Evolutionary conservation across 352 stramenopile species (phyloP).

Genomic region (Peronospora belbahrii): DNA sequence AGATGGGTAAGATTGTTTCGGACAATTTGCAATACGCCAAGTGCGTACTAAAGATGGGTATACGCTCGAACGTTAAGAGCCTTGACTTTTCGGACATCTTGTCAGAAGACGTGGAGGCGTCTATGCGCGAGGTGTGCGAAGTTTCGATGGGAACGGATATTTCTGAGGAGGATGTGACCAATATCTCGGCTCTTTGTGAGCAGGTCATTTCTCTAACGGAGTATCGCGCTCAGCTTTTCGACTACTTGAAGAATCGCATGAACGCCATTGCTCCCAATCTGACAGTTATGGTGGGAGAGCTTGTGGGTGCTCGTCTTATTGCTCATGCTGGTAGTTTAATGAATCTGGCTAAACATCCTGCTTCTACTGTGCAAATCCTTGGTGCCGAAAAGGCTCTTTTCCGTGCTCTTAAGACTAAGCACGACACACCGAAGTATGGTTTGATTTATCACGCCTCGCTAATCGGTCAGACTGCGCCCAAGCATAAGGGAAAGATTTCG

Average conservation of each 20-base stretch:
- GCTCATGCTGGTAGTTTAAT: slow-evolving; percentile 98
- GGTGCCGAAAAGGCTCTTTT: slow-evolving; percentile 99
- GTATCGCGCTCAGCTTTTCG: slow-evolving; percentile 95
- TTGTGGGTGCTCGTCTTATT: slow-evolving; percentile 98
- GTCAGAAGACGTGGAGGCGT: slow-evolving; percentile 87
- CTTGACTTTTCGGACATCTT: slow-evolving; percentile 90
- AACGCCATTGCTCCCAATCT: slow-evolving; percentile 99
- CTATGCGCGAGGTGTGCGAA: slow-evolving; percentile 96
- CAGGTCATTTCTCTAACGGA: slow-evolving; percentile 88
- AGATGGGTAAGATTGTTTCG: slow-evolving; percentile 96
- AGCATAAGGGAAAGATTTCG: slow-evolving; percentile 99
- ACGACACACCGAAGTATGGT: slow-evolving; percentile 99
- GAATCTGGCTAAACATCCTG: slow-evolving; percentile 99
- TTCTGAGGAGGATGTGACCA: slow-evolving; percentile 96
- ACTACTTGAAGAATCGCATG: slow-evolving; percentile 99
- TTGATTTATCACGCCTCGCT: slow-evolving; percentile 99
- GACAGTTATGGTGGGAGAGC: slow-evolving; percentile 98
- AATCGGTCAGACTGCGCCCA: slow-evolving; percentile 97
- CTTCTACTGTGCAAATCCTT: slow-evolving; percentile 98
- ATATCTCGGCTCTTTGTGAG: slow-evolving; percentile 91
- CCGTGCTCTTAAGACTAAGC: slow-evolving; percentile 99
- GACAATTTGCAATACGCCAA: slow-evolving; percentile 99
- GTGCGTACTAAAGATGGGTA: slow-evolving; percentile 93
- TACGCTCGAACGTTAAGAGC: slow-evolving; percentile 89
- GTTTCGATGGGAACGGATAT: slow-evolving; percentile 99